Evolutionary conservation across 2,329 filamentous ascomycete genomes (phyloP).

Genomic region (Pseudogymnoascus sp.): DNA sequence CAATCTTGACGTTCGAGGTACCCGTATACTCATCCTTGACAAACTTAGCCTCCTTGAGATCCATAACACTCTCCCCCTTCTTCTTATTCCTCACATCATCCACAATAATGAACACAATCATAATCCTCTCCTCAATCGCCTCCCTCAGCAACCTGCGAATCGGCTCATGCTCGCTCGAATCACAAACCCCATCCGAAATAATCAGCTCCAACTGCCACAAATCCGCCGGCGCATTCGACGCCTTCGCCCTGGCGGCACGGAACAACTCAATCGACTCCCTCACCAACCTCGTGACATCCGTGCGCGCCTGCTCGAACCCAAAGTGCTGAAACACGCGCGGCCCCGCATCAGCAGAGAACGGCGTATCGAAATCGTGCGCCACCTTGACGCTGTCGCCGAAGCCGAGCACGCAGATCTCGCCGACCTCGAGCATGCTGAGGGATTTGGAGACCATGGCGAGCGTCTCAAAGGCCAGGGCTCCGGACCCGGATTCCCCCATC

Average conservation of each 20-base stretch:
- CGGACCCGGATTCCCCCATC: constrained; percentile 76
- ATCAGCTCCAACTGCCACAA: constrained; percentile 94
- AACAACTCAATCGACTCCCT: constrained; percentile 73
- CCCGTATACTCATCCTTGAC: constrained; percentile 50
- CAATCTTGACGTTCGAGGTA: constrained; percentile 65
- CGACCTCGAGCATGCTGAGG: constrained; percentile 86
- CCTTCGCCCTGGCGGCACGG: constrained; percentile 56
- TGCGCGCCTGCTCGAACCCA: constrained; percentile 74
- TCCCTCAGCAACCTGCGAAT: constrained; percentile 76
- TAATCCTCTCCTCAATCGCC: constrained; percentile 87
- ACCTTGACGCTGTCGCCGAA: constrained; percentile 80
- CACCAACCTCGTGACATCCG: constrained; percentile 74
- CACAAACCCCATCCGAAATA: constrained; percentile 87
- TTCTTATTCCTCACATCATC: constrained; percentile 51
- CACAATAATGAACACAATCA: constrained; percentile 97
- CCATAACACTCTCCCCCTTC: constrained; percentile 63
- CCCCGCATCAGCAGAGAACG: constrained; percentile 73
- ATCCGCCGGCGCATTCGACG: constrained; percentile 48
- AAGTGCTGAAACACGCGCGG: constrained; percentile 80
- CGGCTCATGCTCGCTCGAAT: constrained; percentile 67
- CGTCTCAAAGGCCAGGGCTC: constrained; percentile 81
- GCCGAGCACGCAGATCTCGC: constrained; percentile 82
- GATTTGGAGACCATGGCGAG: constrained; percentile 83
- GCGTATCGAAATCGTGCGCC: constrained; percentile 75
- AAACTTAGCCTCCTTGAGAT: constrained; percentile 82